Evolutionary conservation across 192 early-diverging fungal genomes (phyloP), one percentile per base, ranked within the genome.

Genomic region (Coemansia sp.): DNA sequence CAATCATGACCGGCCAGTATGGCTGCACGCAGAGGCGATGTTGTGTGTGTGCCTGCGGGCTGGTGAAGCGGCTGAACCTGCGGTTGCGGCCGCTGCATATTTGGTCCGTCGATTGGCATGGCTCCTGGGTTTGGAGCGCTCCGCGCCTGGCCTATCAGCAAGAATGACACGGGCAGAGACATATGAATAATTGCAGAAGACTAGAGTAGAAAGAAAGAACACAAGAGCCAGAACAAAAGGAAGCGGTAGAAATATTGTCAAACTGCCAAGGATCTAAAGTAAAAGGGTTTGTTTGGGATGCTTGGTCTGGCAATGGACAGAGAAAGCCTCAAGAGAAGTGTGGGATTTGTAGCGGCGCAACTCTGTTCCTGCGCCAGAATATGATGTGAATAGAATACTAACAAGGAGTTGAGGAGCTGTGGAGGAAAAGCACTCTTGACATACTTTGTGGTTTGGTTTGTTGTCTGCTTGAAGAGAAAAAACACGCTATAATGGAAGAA

Each of bases 111-210:
- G 15, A 42, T 21, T 20, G 49, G 56, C 56, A 58, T 58, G 38
- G 14, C 25, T 7, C 53, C 63, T 26, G 55, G 52, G 25, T 67
- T 67, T 17, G 56, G 56, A 7, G 57, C 58, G 23, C 56, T 67
- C 51, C 53, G 56, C 46, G 61, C 47, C 15, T 61, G 59, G 54
- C 59, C 60, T 66, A 72, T 42, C 58, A 65, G 24, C 37, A 63
- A 58, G n/a, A 66, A 61, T 20, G 69, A 71, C 34, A 71, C 58
- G 14, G 69, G 69, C 56, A 66, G 58, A 5, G 70, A 56, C 69
- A 71, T 71, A 50, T 42, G 47, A 57, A 52, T 31, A 18, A 17
- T 31, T 53, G 40, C 40, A n/a, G 11, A 44, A 44, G n/a, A 44
- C 40, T 12, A 44, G n/a, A 62, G 42, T 37, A 38, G n/a, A 14